These are phyloP conservation scores for Stereum hirsutum DNA, from an alignment of 1,284 basidiomycete genomes.

Conservation along the genomic window DNA sequence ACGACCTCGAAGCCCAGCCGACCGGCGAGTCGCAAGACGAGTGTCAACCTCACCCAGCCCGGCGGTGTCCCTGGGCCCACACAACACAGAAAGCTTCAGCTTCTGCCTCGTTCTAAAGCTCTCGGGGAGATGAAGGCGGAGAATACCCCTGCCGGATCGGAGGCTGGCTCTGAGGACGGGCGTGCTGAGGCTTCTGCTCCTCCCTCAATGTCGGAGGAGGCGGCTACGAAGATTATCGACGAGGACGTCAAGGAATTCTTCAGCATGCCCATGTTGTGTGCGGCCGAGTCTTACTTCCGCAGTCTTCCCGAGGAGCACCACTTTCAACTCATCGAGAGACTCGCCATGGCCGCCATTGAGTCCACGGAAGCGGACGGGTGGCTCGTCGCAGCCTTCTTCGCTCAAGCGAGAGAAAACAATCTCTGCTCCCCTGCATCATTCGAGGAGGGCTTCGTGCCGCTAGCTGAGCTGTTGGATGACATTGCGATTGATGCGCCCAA, in stretches of 20 bases:
- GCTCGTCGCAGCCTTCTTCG: constrained; percentile 66
- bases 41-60: constrained; percentile 31
- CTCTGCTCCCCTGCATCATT: constrained; percentile 48
- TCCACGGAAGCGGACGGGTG: constrained; percentile 80
- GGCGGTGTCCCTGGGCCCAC: constrained; percentile 26
- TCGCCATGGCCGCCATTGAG: constrained; percentile 67
- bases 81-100: constrained; percentile 69
- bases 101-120: constrained; percentile 52
- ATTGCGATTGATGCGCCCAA: constrained; percentile 85
- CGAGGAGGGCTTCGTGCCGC: constrained; percentile 54
- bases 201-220: constrained; percentile 56
- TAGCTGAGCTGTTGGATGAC: constrained; percentile 77
- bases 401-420: constrained; percentile 43
- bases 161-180: constrained; percentile 49
- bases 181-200: constrained; percentile 24
- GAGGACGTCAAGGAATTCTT: constrained; percentile 78
- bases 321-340: constrained; percentile 60
- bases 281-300: constrained; percentile 81
- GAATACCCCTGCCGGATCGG: constrained; percentile 42
- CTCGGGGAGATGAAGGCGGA: constrained; percentile 31
- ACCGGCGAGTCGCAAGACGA: constrained; percentile 40
- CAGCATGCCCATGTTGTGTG: constrained; percentile 68
- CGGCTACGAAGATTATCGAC: constrained; percentile 70
- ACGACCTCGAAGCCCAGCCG: constrained; percentile 35
- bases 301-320: constrained; percentile 59